These are phyloP conservation scores for Favolaschia claudopus DNA, from an alignment of 768 basidiomycete species.

Conservation along the genomic window DNA sequence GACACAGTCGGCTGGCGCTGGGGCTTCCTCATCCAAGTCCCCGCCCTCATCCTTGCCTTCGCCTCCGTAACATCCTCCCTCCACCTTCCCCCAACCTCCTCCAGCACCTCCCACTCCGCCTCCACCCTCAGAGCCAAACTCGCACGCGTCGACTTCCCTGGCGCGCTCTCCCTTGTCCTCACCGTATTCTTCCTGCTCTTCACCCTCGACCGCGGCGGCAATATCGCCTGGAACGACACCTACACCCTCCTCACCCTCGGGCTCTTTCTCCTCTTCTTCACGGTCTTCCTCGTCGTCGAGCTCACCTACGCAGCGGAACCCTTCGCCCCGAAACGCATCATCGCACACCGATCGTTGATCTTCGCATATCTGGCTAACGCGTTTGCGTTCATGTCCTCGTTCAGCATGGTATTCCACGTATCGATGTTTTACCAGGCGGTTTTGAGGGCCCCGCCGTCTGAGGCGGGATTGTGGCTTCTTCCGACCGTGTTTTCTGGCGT, in stretches of 20 bases:
- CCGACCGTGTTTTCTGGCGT: slow-evolving; percentile 55
- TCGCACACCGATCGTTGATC: slow-evolving; percentile 55
- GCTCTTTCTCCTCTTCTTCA: slow-evolving; percentile 40
- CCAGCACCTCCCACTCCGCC: slow-evolving; percentile 44
- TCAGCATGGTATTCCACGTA: slow-evolving; percentile 59
- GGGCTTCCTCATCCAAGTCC: slow-evolving; percentile 70
- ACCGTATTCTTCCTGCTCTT: slow-evolving; percentile 64
- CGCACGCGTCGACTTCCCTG: slow-evolving; percentile 68
- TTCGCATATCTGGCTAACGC: slow-evolving; percentile 67
- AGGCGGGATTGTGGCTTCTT: slow-evolving; percentile 61
- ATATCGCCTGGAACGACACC: slow-evolving; percentile 53
- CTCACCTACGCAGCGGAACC: slow-evolving; percentile 61
- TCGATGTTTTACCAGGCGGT: slow-evolving; percentile 69
- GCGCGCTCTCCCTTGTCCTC: slow-evolving; percentile 62
- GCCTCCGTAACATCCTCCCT: slow-evolving; percentile 60
- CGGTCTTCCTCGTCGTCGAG: slow-evolving; percentile 56
- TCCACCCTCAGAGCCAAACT: slow-evolving; percentile 58
- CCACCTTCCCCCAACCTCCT: slow-evolving; percentile 59
- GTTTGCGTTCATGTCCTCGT: slow-evolving; percentile 55
- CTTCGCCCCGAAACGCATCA: slow-evolving; percentile 63
- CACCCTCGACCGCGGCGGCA: slow-evolving; percentile 62
- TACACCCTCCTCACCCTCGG: slow-evolving; percentile 46
- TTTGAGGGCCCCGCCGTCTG: slow-evolving; percentile 50
- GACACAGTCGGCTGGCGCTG: slow-evolving; percentile 77
- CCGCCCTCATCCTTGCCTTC: slow-evolving; percentile 61